Conservation (phyloP, 495 filamentous ascomycete species). For the Talaromyces stipitatus region DNA sequence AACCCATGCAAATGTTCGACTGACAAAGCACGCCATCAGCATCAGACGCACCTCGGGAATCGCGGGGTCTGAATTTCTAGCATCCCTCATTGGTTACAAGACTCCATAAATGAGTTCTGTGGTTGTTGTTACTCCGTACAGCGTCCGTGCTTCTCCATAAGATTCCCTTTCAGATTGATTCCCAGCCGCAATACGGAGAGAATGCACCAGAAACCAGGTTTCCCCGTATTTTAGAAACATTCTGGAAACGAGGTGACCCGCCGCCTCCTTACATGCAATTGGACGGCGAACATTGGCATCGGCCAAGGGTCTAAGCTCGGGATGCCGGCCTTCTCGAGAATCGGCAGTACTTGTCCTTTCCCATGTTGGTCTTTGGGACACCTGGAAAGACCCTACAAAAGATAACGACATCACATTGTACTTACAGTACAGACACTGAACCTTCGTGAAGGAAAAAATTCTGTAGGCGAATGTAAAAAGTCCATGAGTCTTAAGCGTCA, state of each 20-base stretch:
- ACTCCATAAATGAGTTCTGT: neutral
- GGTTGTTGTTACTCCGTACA: neutral
- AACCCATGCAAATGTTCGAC: neutral
- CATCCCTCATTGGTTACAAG: neutral
- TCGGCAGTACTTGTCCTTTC: neutral
- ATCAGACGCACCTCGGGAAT: neutral
- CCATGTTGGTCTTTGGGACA: neutral
- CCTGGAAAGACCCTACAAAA: neutral
- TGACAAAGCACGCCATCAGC: neutral
- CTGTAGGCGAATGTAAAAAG: neutral
- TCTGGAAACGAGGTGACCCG: neutral
- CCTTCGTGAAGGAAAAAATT: neutral
- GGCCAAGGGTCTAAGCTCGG: neutral
- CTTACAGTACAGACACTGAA: neutral
- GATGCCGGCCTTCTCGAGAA: neutral
- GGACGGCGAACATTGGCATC: neutral
- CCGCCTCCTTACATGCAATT: neutral
- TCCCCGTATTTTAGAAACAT: neutral
- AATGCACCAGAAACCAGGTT: neutral
- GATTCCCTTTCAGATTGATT: neutral
- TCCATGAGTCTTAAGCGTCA: neutral
- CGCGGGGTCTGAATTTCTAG: neutral
- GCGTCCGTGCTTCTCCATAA: neutral
- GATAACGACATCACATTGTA: neutral
- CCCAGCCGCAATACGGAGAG: neutral